Conservation (phyloP, 768 basidiomycete genomes). For the Mrakia gelida region DNA sequence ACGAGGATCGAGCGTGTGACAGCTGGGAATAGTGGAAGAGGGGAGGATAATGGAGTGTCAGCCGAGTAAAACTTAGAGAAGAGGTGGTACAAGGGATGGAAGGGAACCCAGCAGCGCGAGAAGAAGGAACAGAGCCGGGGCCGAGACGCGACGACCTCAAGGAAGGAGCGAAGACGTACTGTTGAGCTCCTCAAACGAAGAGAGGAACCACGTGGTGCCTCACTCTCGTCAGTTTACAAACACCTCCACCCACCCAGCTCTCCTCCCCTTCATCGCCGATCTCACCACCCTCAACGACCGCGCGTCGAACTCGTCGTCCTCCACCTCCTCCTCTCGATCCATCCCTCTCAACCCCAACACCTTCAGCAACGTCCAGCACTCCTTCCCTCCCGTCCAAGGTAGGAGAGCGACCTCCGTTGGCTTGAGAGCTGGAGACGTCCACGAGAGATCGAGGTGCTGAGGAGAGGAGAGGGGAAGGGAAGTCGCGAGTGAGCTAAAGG, state of each 20-base stretch:
- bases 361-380: neutral
- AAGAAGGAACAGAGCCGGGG: too few relatives aligned
- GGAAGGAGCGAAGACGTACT: too few relatives aligned
- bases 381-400: conserved; percentile 1
- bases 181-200: too few relatives aligned
- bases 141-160: too few relatives aligned
- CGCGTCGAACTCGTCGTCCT: neutral
- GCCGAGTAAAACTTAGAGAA: too few relatives aligned
- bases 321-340: neutral
- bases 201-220: too few relatives aligned
- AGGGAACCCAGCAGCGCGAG: too few relatives aligned
- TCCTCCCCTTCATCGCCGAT: neutral
- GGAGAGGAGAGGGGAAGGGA: neutral
- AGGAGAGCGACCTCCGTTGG: neutral
- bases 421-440: neutral
- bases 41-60: too few relatives aligned
- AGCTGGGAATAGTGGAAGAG: too few relatives aligned
- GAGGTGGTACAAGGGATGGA: too few relatives aligned
- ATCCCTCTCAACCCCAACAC: neutral
- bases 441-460: conserved; percentile 4
- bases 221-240: neutral
- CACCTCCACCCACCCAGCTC: conserved; percentile 12
- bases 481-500: neutral
- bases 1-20: too few relatives aligned
- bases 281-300: neutral